Percentiles rank a stretch among this genome's conserved stretches.
These are phyloP conservation scores for Abortiporus biennis DNA, from an alignment of 1,284 basidiomycete species.

Conservation along the genomic window DNA sequence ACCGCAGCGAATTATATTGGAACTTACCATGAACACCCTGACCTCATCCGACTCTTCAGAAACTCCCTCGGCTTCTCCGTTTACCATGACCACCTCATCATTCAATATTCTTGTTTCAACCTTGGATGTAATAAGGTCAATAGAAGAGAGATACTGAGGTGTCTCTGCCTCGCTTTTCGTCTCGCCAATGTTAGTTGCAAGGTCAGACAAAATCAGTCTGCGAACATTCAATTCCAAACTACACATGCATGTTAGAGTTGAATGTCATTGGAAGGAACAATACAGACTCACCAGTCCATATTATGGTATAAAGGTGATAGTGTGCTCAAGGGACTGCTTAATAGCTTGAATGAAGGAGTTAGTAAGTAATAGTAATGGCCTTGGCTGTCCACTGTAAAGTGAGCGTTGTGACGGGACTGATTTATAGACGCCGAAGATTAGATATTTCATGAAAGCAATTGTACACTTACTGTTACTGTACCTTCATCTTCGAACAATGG, in stretches of 20 bases:
- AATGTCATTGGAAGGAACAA: neutral
- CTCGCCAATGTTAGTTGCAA: slow-evolving; percentile 61
- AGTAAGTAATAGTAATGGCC: no score
- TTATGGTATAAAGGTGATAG: no score
- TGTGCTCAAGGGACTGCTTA: no score
- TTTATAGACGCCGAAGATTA: no score
- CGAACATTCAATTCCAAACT: slow-evolving; percentile 77
- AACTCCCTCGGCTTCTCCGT: no score
- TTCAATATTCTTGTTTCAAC: slow-evolving; percentile 39
- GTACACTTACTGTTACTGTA: no score
- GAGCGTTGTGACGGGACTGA: no score
- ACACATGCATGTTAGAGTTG: neutral
- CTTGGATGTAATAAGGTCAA: slow-evolving; percentile 55
- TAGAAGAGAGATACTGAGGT: slow-evolving; percentile 34
- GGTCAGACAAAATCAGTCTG: slow-evolving; percentile 74
- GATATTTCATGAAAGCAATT: no score
- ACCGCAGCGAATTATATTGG: slow-evolving; percentile 23
- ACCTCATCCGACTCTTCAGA: slow-evolving; percentile 10
- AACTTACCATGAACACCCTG: slow-evolving; percentile 49
- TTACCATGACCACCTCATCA: slow-evolving; percentile 14
- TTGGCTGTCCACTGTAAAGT: no score
- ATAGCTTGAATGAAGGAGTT: no score
- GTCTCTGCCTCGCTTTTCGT: slow-evolving; percentile 32
- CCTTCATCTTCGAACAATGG: no score
- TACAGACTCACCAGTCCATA: slow-evolving; percentile 18